Evolutionary conservation across 2,329 filamentous ascomycete genomes (phyloP).

Genomic region (Rhytidhysteron rufulum): DNA sequence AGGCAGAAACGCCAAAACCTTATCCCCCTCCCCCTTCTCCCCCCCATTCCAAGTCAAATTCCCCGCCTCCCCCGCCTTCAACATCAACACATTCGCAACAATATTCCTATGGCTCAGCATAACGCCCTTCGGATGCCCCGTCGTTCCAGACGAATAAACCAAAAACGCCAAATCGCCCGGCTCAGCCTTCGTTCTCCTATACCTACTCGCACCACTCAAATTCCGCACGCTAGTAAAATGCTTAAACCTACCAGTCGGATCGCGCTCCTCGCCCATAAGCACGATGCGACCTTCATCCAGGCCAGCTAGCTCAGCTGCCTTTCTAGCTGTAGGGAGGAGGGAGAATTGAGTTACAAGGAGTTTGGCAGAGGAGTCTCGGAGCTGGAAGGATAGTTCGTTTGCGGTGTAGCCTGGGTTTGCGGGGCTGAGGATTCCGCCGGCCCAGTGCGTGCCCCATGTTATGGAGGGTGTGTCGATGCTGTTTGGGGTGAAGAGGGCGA

Average conservation of each 20-base stretch:
- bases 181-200: slow-evolving; percentile 59
- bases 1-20: slow-evolving; percentile 73
- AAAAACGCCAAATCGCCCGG: slow-evolving; percentile 75
- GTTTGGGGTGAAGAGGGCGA: slow-evolving; percentile 81
- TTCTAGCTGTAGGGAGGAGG: slow-evolving; percentile 60
- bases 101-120: slow-evolving; percentile 82
- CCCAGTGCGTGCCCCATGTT: slow-evolving; percentile 78
- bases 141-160: slow-evolving; percentile 87
- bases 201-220: slow-evolving; percentile 56
- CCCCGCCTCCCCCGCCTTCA: slow-evolving; percentile 39
- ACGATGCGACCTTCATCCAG: slow-evolving; percentile 70
- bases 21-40: slow-evolving; percentile 62
- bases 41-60: slow-evolving; percentile 58
- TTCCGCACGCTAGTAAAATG: slow-evolving; percentile 72
- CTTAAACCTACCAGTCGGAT: slow-evolving; percentile 56
- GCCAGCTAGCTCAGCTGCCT: slow-evolving; percentile 66
- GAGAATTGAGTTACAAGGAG: slow-evolving; percentile 70
- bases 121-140: slow-evolving; percentile 87
- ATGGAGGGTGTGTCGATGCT: slow-evolving; percentile 75
- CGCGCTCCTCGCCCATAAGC: slow-evolving; percentile 66
- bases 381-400: slow-evolving; percentile 79
- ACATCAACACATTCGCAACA: slow-evolving; percentile 61
- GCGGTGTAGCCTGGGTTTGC: slow-evolving; percentile 85
- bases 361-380: slow-evolving; percentile 72
- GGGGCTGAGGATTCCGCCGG: slow-evolving; percentile 76